Base-by-base conservation (phyloP, 1,139 yeast genomes). In the Saccharomycopsis hybrid region DNA sequence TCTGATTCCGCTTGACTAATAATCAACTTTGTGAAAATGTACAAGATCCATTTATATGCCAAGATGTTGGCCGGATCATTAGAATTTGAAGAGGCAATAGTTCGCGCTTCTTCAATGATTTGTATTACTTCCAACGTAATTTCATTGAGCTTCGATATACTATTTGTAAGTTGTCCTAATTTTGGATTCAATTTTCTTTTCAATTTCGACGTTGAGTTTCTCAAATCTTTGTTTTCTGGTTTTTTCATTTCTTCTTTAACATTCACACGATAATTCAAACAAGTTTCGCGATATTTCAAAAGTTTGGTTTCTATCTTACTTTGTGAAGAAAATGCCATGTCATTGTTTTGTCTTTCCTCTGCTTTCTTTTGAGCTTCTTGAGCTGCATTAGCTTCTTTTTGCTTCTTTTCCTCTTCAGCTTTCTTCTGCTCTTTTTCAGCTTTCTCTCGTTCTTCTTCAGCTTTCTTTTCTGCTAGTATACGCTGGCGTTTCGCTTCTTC, bases 1-100 rank as follows among this genome's bases (percentile, higher is more conserved):
- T 92, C 98, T 0, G 95, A 79, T 65, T 89, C 97, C 1, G 97
- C 95, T 66, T 94, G 98, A 40, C 85, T 80, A 1, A 92, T 86
- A 1, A 89, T 68, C 1, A 94, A 85, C 62, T 92, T 92, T 5
- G 96, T 42, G 37, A 85, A 76, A 60, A 83, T 85, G 61, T 92
- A 92, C 37, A 89, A 67, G 11, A 84, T 73, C 89, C 95, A 90
- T 41, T 74, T 66, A 60, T 70, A 83, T 0, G 82, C 84, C 13
- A 83, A 62, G 1, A 72, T 73, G 51, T 74, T 65, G 7, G 35
- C 11, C 11, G 41, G 33, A n/a, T 44, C 28, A 31, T 35, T 41
- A 4, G 31, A 24, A n/a, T 28, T 24, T 18, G 44, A 24, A 28
- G 49, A 27, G 9, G 38, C 41, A 18, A 46, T n/a, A 9, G 1